Evolutionary conservation across 1,284 basidiomycete species (phyloP).

Genomic region (Cutaneotrichosporon dermatis): DNA sequence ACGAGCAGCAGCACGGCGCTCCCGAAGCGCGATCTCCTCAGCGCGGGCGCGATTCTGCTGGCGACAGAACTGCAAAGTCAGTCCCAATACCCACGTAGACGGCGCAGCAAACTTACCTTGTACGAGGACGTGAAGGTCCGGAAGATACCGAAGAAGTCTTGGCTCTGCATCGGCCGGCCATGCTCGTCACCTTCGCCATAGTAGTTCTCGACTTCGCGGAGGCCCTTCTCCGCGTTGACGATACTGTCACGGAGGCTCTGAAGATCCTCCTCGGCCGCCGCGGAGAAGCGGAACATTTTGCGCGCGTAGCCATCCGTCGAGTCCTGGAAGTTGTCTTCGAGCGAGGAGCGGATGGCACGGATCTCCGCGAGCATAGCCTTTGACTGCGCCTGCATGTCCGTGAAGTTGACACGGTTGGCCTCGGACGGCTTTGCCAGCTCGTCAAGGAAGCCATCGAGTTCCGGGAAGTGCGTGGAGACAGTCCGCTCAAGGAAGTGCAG

Average conservation of each 20-base stretch:
- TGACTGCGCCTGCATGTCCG: slow-evolving; percentile 41
- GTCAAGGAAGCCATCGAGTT: slow-evolving; percentile 81
- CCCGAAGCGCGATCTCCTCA: slow-evolving; percentile 49
- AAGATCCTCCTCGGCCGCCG: slow-evolving; percentile 65
- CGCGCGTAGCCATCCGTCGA: slow-evolving; percentile 70
- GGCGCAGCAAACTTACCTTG: slow-evolving; percentile 54
- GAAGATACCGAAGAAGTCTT: slow-evolving; percentile 89
- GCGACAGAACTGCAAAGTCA: slow-evolving; percentile 68
- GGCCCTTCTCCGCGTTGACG: slow-evolving; percentile 71
- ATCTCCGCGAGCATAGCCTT: slow-evolving; percentile 72
- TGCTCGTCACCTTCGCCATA: slow-evolving; percentile 85
- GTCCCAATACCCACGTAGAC: not conserved
- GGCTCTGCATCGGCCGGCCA: slow-evolving; percentile 41
- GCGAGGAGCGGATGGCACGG: slow-evolving; percentile 67
- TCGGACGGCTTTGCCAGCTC: slow-evolving; percentile 86
- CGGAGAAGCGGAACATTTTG: slow-evolving; percentile 84
- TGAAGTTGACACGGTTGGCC: slow-evolving; percentile 64
- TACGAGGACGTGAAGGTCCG: slow-evolving; percentile 91
- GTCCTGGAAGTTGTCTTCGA: slow-evolving; percentile 70
- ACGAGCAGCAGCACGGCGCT: slow-evolving; percentile 36
- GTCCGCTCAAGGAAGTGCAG: slow-evolving; percentile 92
- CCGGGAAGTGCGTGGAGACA: slow-evolving; percentile 78
- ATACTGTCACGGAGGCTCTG: slow-evolving; percentile 80
- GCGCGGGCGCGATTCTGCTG: slow-evolving; percentile 59
- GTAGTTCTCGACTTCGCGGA: slow-evolving; percentile 78